phyloP scores from a whole-genome alignment of 495 filamentous ascomycete genomes.

The Neurospora pannonica region DNA sequence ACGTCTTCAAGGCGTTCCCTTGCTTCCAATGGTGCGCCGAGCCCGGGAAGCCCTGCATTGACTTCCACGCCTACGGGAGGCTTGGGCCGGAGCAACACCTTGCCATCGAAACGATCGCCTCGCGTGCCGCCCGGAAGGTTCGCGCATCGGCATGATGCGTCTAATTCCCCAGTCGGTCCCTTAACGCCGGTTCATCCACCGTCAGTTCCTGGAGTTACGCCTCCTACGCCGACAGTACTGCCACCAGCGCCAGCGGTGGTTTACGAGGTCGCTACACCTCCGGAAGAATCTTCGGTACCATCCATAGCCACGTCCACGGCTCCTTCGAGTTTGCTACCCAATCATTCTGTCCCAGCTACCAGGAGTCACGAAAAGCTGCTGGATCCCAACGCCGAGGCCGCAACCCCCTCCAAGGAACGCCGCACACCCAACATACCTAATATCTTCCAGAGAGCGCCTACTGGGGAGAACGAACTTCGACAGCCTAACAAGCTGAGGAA shows the following conservation, averaged over 20 bases:
- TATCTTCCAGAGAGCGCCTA: slow-evolving; percentile 61
- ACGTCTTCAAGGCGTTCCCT: slow-evolving; percentile 57
- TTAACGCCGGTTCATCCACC: slow-evolving; percentile 19
- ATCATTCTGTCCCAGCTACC: slow-evolving; percentile 15
- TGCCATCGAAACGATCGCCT: slow-evolving; percentile 88
- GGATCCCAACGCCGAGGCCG: slow-evolving; percentile 31
- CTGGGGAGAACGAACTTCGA: slow-evolving; percentile 50
- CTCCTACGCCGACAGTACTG: not conserved
- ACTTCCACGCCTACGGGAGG: slow-evolving; percentile 45
- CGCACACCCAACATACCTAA: slow-evolving; percentile 54
- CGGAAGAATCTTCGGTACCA: slow-evolving; percentile 5
- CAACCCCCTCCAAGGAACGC: slow-evolving; percentile 61
- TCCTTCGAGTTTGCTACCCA: slow-evolving; percentile 5
- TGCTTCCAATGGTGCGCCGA: slow-evolving; percentile 58
- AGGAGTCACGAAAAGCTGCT: slow-evolving; percentile 43
- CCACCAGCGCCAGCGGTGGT: slow-evolving; percentile 16
- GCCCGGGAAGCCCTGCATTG: slow-evolving; percentile 60
- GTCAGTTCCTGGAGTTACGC: not conserved
- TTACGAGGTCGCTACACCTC: slow-evolving; percentile 19
- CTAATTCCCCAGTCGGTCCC: slow-evolving; percentile 22
- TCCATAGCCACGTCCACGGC: slow-evolving; percentile 4
- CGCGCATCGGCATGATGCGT: slow-evolving; percentile 23
- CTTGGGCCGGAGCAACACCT: slow-evolving; percentile 83
- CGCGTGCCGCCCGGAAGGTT: slow-evolving; percentile 47
- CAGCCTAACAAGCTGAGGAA: slow-evolving; percentile 82